phyloP scores from a whole-genome alignment of 2,329 filamentous ascomycete genomes.

The Fusarium multiceps region DNA sequence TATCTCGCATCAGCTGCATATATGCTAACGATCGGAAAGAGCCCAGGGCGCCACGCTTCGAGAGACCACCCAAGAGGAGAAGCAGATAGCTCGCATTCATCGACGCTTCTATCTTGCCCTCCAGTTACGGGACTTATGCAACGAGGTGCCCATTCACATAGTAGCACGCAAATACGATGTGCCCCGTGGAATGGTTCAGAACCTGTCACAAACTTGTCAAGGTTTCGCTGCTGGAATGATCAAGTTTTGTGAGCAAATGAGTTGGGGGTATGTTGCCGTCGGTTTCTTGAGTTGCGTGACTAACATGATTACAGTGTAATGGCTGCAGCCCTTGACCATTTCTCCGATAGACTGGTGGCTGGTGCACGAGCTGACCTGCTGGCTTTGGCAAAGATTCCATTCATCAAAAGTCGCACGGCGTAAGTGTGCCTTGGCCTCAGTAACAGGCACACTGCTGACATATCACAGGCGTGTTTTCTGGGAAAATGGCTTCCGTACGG shows the following conservation, averaged over 20 bases:
- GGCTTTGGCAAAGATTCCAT: conserved; percentile 76
- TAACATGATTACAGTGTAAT: conserved; percentile 64
- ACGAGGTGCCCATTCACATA: conserved; percentile 76
- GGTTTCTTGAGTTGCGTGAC: neutral
- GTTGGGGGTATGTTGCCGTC: conserved; percentile 66
- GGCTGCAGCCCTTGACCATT: conserved; percentile 78
- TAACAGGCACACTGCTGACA: conserved; percentile 7
- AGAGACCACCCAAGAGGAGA: conserved; percentile 70
- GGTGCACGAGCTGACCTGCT: conserved; percentile 78
- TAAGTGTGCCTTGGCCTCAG: conserved; percentile 49
- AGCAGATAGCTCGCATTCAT: conserved; percentile 71
- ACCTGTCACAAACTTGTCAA: conserved; percentile 77
- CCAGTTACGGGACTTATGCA: conserved; percentile 82
- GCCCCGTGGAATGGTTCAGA: conserved; percentile 77
- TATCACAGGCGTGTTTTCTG: conserved; percentile 68
- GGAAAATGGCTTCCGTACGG: conserved; percentile 78
- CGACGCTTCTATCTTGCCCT: conserved; percentile 79
- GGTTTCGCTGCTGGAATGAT: conserved; percentile 84
- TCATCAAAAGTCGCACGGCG: conserved; percentile 81
- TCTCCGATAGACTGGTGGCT: conserved; percentile 77
- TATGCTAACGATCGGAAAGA: conserved; percentile 55
- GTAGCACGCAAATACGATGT: conserved; percentile 78
- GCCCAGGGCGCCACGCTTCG: conserved; percentile 74
- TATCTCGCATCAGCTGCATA: neutral
- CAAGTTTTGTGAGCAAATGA: conserved; percentile 82